Evolutionary conservation across 495 filamentous ascomycete genomes (phyloP), one percentile per base, ranked within the genome.

Genomic region (Aspergillus kassunensis): DNA sequence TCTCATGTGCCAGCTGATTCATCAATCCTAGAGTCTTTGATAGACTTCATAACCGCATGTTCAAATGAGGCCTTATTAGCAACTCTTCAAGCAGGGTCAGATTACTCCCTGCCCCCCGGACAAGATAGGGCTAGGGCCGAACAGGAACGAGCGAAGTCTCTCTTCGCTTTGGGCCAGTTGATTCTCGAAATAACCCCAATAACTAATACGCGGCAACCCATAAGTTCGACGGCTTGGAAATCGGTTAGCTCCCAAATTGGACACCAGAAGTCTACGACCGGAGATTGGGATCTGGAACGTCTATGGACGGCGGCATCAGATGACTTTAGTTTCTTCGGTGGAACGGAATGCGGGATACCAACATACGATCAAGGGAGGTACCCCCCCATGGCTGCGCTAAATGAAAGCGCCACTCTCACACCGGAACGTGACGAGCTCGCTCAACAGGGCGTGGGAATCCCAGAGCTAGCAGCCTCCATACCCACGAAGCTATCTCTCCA

Each of bases 301-400:
- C 74, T 86, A 12, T 85, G 81, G 81, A 70, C 78, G 29, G 81
- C 80, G 19, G 78, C 80, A 7, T 68, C 75, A 34, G 64, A 75
- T 23, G 83, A 86, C 54, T 86, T 84, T 54, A 82, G 79, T 33
- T 86, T 86, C 66, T 86, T 86, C 50, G 79, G 72, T 2, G 80
- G 82, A 40, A 80, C 80, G 33, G 82, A 84, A 60, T 80, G 76
- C 24, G 78, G 78, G 6, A 65, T 83, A 6, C 79, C 73, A 16
- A 63, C 70, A 15, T 67, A 69, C 39, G 70, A 74, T 15, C 67
- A 66, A 3, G 63, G 64, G 6, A 70, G 68, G 37, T 73, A 74
- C 50, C 67, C 74, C 44, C 73, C 75, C 2, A 68, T 74, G 64
- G 70, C 75, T 15, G 57, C 55, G 0, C 54, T 77, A 3, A 74